Conservation (phyloP, 176 grass and related monocot genomes). For the Rhynchospora breviuscula region DNA sequence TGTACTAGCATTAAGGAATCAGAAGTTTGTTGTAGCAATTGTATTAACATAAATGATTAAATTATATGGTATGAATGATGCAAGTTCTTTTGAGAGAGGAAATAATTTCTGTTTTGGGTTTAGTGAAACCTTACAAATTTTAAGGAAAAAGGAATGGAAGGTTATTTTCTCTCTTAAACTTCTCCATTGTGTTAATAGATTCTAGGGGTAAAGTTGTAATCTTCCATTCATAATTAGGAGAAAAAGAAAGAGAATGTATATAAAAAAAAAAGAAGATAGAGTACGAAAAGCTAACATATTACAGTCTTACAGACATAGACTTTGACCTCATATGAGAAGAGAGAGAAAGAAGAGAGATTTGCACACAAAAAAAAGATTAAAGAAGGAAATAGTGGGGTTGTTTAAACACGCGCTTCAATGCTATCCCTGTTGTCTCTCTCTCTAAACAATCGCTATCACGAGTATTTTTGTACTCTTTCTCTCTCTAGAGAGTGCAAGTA, state of each 20-base stretch:
- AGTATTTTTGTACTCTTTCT: conserved; percentile 11
- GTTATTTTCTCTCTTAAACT: not conserved
- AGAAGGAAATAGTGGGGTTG: conserved; percentile 11
- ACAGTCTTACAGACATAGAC: conserved; percentile 25
- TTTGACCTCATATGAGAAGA: conserved; percentile 35
- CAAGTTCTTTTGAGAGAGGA: not conserved
- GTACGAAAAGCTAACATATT: conserved; percentile 33
- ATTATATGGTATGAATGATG: not conserved
- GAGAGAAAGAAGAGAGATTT: not conserved
- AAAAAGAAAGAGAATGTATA: conserved; percentile 6
- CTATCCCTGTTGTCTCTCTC: conserved; percentile 4
- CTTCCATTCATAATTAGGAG: not conserved
- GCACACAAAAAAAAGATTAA: not conserved
- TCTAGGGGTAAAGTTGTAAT: conserved; percentile 9
- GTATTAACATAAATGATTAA: not conserved
- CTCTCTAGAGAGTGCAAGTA: conserved; percentile 2
- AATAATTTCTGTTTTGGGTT: not conserved
- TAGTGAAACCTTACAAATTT: not conserved
- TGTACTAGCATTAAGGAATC: not conserved
- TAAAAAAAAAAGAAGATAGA: conserved; percentile 13
- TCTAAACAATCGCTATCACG: conserved; percentile 11
- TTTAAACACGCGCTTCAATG: conserved; percentile 9
- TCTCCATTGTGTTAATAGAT: not conserved
- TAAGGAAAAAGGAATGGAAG: too few relatives aligned
- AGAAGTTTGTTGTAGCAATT: too few relatives aligned